A percentile compares a stretch with the other conserved stretches of the same genome.
These are phyloP conservation scores for Torulaspora indica DNA, from an alignment of 805 yeast genomes.

Conservation along the genomic window DNA sequence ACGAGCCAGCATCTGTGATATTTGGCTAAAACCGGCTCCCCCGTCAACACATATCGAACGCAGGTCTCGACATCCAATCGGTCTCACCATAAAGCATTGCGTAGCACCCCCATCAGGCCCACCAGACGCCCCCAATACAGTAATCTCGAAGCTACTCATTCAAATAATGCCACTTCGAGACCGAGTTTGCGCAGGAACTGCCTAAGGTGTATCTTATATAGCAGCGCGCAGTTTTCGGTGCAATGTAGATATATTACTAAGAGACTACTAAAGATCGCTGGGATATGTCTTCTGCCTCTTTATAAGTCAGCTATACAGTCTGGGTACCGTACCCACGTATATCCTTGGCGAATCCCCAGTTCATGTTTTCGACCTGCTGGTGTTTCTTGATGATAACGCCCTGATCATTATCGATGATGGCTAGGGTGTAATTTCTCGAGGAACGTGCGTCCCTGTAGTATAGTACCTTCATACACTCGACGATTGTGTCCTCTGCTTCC, in stretches of 20 bases:
- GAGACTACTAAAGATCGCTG: neutral
- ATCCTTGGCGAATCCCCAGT: conserved; percentile 85
- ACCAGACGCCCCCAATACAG: conserved; percentile 74
- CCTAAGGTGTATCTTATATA: neutral
- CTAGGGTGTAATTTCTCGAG: conserved; percentile 75
- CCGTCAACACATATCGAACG: conserved; percentile 66
- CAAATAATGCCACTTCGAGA: neutral
- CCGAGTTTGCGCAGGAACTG: neutral
- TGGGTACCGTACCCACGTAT: conserved; percentile 88
- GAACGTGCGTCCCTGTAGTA: conserved; percentile 97
- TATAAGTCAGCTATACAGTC: conserved; percentile 34
- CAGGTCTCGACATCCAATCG: conserved; percentile 34
- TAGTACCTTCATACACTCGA: conserved; percentile 87
- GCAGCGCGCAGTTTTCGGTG: neutral
- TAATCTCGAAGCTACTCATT: conserved; percentile 46
- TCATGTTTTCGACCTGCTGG: conserved; percentile 65
- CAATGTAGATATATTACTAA: neutral
- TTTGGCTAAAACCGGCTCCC: conserved; percentile 63
- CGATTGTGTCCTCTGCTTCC: conserved; percentile 70
- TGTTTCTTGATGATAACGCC: conserved; percentile 63
- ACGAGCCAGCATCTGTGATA: conserved; percentile 41
- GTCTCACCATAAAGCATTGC: conserved; percentile 64
- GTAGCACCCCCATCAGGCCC: conserved; percentile 75
- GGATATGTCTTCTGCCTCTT: neutral
- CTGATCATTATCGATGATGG: conserved; percentile 61